phyloP scores from a whole-genome alignment of 148 eudicot species.

The Bassia scoparia region DNA sequence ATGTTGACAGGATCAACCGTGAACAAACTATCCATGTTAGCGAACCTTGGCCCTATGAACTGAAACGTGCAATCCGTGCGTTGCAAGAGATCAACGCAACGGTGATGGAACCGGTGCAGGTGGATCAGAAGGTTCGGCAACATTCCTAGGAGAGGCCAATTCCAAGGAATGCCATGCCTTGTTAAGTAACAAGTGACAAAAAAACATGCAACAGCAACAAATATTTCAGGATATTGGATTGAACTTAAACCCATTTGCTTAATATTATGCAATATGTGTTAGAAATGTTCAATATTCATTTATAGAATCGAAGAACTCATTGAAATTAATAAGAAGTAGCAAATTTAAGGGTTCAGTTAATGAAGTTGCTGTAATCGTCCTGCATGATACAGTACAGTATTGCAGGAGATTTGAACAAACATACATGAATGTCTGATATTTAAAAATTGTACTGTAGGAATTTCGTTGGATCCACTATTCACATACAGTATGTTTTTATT shows the following conservation, averaged over 20 bases:
- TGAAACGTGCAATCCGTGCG: slow-evolving; percentile 17
- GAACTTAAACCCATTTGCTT: slow-evolving; percentile 11
- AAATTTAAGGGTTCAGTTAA: too few species aligned
- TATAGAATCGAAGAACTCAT: too few species aligned
- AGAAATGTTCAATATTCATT: too few species aligned
- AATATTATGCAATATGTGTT: too few species aligned
- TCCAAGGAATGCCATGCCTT: slow-evolving; percentile 32
- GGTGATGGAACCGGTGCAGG: slow-evolving; percentile 22
- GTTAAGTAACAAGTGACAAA: slow-evolving; percentile 32
- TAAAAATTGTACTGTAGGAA: too few species aligned
- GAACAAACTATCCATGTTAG: slow-evolving; percentile 30
- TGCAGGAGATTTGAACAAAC: too few species aligned
- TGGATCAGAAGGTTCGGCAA: slow-evolving; percentile 27
- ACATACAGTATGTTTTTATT: too few species aligned
- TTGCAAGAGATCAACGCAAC: slow-evolving; percentile 22
- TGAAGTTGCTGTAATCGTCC: too few species aligned
- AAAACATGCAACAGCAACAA: slow-evolving; percentile 26
- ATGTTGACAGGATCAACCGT: slow-evolving; percentile 31
- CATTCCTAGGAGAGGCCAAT: slow-evolving; percentile 36
- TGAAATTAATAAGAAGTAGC: too few species aligned
- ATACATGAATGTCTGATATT: too few species aligned
- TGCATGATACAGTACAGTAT: too few species aligned
- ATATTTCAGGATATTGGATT: slow-evolving; percentile 32
- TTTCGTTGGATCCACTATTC: too few species aligned
- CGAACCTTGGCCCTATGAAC: slow-evolving; percentile 33